Conservation (phyloP, 1,284 basidiomycete genomes). For the Rhodotorula sp. region DNA sequence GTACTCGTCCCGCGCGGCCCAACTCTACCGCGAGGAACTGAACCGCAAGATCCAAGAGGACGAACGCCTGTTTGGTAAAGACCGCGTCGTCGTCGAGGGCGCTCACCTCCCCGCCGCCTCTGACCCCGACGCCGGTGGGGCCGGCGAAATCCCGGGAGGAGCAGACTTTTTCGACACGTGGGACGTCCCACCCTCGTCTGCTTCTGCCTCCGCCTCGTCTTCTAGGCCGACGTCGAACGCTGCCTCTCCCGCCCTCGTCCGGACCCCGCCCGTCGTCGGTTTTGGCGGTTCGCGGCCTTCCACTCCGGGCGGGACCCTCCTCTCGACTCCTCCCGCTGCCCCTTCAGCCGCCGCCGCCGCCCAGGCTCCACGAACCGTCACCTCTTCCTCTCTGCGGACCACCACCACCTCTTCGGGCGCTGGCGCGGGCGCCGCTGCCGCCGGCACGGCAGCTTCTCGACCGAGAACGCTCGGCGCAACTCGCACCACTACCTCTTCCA, state of each 20-base stretch:
- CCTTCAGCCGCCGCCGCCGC: conserved; percentile 45
- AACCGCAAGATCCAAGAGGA: conserved; percentile 79
- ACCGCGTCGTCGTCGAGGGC: conserved; percentile 72
- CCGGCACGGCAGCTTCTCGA: conserved; percentile 28
- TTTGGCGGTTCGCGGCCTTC: conserved; percentile 28
- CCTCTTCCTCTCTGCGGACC: conserved; percentile 53
- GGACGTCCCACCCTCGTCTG: conserved; percentile 66
- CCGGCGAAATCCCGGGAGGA: conserved; percentile 43
- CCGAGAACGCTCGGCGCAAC: conserved; percentile 48
- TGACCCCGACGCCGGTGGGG: conserved; percentile 26
- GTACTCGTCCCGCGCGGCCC: conserved; percentile 78
- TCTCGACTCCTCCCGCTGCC: conserved; percentile 27
- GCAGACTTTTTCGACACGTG: conserved; percentile 91
- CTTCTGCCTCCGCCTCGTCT: conserved; percentile 16
- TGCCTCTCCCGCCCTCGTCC: conserved; percentile 48
- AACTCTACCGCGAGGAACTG: conserved; percentile 90
- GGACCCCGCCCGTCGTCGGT: conserved; percentile 24
- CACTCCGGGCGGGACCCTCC: conserved; percentile 46
- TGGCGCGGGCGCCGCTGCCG: neutral
- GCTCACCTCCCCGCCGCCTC: conserved; percentile 53
- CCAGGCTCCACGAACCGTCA: conserved; percentile 51
- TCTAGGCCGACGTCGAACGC: conserved; percentile 49
- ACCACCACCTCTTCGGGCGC: conserved; percentile 56
- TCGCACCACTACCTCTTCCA: conserved; percentile 41
- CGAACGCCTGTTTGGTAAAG: conserved; percentile 66